phyloP scores from a whole-genome alignment of 768 basidiomycete species.

The Termitomyces sp. region DNA sequence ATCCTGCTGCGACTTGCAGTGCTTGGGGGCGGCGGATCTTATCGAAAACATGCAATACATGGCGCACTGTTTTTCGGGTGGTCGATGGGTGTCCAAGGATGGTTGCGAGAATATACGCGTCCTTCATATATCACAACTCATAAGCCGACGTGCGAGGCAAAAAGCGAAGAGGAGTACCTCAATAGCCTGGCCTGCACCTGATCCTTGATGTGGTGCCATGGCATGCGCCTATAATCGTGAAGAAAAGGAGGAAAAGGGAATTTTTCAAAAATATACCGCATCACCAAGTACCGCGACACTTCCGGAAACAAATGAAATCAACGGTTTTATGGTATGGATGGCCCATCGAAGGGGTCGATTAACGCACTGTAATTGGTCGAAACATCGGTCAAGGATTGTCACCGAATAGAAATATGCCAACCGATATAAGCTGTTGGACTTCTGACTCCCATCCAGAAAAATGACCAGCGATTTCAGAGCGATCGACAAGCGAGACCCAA shows the following conservation, averaged over 20 bases:
- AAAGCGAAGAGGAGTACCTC: conserved; percentile 28
- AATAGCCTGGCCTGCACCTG: conserved; percentile 54
- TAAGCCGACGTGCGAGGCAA: background rate
- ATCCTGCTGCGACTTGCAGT: conserved; percentile 28
- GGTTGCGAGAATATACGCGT: conserved; percentile 39
- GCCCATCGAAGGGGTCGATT: conserved; percentile 55
- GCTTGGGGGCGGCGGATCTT: conserved; percentile 42
- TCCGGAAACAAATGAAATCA: conserved; percentile 46
- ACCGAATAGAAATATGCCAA: conserved; percentile 17
- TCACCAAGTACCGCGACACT: conserved; percentile 44
- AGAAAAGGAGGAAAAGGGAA: background rate
- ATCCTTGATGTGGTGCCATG: conserved; percentile 49
- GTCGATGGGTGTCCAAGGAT: conserved; percentile 39
- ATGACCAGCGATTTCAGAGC: conserved; percentile 34
- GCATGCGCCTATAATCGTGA: conserved; percentile 38
- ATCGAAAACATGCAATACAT: conserved; percentile 42
- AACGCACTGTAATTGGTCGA: conserved; percentile 34
- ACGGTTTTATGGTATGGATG: conserved; percentile 48
- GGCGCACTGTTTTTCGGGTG: conserved; percentile 31
- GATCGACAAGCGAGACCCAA: conserved; percentile 44
- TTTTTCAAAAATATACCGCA: conserved; percentile 29
- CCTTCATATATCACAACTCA: conserved; percentile 26
- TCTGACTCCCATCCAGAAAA: conserved; percentile 58
- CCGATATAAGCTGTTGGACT: conserved; percentile 49
- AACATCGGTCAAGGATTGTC: background rate